Evolutionary conservation across 371 early-diverging fungal species (phyloP), one percentile per base, ranked within the genome.

Genomic region (Capniomyces stellatus): DNA sequence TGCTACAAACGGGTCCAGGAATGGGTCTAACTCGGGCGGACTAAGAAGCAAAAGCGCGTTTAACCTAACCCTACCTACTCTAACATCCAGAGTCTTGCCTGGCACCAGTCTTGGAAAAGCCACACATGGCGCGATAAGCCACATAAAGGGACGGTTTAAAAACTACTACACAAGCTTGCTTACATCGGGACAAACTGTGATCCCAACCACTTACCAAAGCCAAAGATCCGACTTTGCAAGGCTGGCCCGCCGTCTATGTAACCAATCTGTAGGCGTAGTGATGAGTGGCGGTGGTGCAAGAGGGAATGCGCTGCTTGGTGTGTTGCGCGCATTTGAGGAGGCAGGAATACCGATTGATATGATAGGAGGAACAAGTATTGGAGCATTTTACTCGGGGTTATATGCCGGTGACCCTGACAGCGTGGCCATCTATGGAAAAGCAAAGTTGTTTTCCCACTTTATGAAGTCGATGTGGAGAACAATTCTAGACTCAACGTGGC

Each of bases 241-340:
- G 46, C 71, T 99, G 27, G 92, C 92, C 2, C 83, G 99, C 40
- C 80, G 93, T 15, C 68, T 99, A 46, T 81, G 89, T 35, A 93
- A 90, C 23, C 83, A 82, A 58, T 90, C 94, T 0, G 89, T 99
- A 18, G 99, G 98, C 1, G 67, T 99, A 1, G 98, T 96, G n/a
- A 74, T 99, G 29, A 96, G 99, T 29, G 99, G 99, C 21, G 99
- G 99, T 28, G 99, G 99, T 1, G 99, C 99, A 0, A 79, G 99
- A 41, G 99, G 99, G 15, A 79, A 96, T 43, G 82, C 91, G 0
- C 98, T 98, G 58, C 77, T 98, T 43, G 98, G 98, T 40, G 79
- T 98, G 21, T 87, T 99, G 56, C 81, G 83, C 48, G 97, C 98
- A 0, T 72, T 99, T 43, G 98, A 98, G 70, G 98, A 99, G 64